A percentile compares a stretch with the other conserved stretches of the same genome.
Evolutionary conservation across 2,329 filamentous ascomycete species (phyloP).

Genomic region (Aphanocladium album): DNA sequence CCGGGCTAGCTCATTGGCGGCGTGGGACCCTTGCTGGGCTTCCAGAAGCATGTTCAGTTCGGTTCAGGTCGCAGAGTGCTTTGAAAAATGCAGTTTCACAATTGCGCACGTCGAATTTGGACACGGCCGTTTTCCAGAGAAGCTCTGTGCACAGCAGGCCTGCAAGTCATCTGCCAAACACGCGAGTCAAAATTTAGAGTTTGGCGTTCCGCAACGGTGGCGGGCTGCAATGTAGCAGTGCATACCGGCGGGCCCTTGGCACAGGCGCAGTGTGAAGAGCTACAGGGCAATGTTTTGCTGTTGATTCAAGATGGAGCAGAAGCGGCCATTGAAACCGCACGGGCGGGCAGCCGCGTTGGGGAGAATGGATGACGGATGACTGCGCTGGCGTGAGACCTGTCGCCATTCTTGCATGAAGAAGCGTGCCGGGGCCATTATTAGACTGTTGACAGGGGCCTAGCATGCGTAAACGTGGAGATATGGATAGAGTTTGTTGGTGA

Average conservation of each 20-base stretch:
- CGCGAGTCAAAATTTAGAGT: slow-evolving; percentile 8
- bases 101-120: background rate
- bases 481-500: background rate
- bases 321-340: background rate
- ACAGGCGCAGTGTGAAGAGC: background rate
- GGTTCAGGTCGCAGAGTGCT: background rate
- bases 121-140: background rate
- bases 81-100: background rate
- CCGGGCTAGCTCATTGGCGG: background rate
- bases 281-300: background rate
- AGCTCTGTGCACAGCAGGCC: background rate
- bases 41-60: too few relatives aligned
- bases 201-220: background rate
- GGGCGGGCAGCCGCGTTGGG: background rate
- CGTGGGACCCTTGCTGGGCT: background rate
- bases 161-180: background rate
- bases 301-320: background rate
- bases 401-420: background rate
- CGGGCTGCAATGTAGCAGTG: slow-evolving; percentile 6
- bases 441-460: background rate
- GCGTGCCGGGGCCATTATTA: background rate
- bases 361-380: background rate
- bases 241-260: background rate
- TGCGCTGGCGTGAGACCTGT: background rate
- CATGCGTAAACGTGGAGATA: background rate